Evolutionary conservation across 345 rosid species (phyloP).

Genomic region (Crucihimalaya himalaica): DNA sequence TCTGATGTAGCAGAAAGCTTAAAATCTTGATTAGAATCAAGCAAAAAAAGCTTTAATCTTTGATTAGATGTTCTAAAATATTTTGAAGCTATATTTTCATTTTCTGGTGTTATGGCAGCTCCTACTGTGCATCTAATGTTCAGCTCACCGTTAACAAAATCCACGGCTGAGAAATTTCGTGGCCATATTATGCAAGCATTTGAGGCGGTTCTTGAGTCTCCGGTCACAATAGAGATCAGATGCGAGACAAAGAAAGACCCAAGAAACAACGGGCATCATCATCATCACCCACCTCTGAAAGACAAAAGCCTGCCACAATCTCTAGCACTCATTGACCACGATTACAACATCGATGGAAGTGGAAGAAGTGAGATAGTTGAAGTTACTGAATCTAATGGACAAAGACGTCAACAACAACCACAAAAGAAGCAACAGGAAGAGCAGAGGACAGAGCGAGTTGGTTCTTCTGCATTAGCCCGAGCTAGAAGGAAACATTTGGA

Average conservation of each 20-base stretch:
- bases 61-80: not conserved
- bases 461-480: slow-evolving; percentile 28
- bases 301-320: slow-evolving; percentile 46
- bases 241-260: slow-evolving; percentile 57
- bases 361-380: slow-evolving; percentile 87
- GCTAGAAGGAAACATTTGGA: slow-evolving; percentile 64
- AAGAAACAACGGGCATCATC: slow-evolving; percentile 23
- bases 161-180: slow-evolving; percentile 79
- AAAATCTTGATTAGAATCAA: not conserved
- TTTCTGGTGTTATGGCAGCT: slow-evolving; percentile 57
- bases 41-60: not conserved
- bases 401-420: slow-evolving; percentile 40
- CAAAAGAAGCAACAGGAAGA: slow-evolving; percentile 27
- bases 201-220: slow-evolving; percentile 79
- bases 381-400: slow-evolving; percentile 47
- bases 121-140: slow-evolving; percentile 86
- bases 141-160: slow-evolving; percentile 66
- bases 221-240: slow-evolving; percentile 82
- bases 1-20: not conserved
- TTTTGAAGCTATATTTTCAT: not conserved
- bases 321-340: slow-evolving; percentile 34
- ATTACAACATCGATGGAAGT: slow-evolving; percentile 30
- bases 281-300: slow-evolving; percentile 19
- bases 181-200: slow-evolving; percentile 80
- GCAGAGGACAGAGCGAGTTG: slow-evolving; percentile 34